Evolutionary conservation across 2,329 filamentous ascomycete species (phyloP), one percentile per base, ranked within the genome.

Genomic region (Penicillium sp.): DNA sequence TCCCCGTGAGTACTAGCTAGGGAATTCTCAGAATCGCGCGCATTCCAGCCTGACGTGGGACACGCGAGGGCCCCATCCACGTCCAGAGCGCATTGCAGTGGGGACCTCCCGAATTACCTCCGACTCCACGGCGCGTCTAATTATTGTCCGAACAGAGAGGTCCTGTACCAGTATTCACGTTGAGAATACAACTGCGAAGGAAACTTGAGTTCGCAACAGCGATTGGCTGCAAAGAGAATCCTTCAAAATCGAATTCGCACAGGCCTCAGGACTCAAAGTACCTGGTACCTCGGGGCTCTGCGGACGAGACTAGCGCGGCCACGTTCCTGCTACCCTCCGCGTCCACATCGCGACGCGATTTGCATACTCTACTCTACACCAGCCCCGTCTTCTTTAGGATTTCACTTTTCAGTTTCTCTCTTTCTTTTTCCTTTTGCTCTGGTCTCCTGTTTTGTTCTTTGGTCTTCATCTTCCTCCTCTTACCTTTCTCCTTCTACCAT

Each of bases 331-430:
- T 59, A 60, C 61, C 53, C 59, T 66, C 67, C 67, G 67, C 65
- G 66, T 70, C 64, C 59, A 67, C 66, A 69, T 64, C 67, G 67
- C 67, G 67, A 70, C 67, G 67, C 67, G 67, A 70, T 67, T 63
- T 48, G 55, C 63, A 61, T 65, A 59, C 57, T 59, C 60, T 50
- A 54, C 56, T 62, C 51, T 58, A 53, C 51, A 55, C 55, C 59
- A 62, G 54, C 59, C 60, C 51, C 48, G 29, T 51, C 29, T 54
- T 26, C 55, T 50, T 45, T 14, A 18, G 44, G 14, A 37, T 51
- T 54, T 53, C 36, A 24, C 49, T 48, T 56, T 44, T 43, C 33
- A 5, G 24, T 5, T 28, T 28, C 10, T 5, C 26, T 48, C 33
- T 50, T 48, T 48, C 50, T 52, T 28, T 61, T n/a, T 51, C 21